A percentile compares a stretch with the other conserved stretches of the same genome.
Evolutionary conservation across 106 monocot species (phyloP).

Genomic region (Iris macrosiphon): DNA sequence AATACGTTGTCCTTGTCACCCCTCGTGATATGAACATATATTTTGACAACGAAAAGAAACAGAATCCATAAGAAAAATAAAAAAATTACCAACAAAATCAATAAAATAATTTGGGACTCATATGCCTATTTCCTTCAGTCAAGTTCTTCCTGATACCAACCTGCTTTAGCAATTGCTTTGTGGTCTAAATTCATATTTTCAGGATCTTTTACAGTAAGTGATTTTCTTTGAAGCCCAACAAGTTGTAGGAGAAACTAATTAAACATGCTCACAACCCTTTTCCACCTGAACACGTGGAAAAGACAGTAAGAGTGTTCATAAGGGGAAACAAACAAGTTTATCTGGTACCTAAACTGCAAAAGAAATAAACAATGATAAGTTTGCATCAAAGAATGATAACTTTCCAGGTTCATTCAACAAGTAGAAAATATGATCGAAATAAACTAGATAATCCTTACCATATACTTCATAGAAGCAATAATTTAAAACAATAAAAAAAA

Average conservation of each 20-base stretch:
- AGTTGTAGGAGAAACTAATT: slow-evolving; percentile 98
- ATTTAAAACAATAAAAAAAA: too few relatives aligned
- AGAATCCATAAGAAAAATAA: too few relatives aligned
- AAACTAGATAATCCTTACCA: too few relatives aligned
- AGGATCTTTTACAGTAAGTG: slow-evolving; percentile 90
- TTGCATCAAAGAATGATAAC: too few relatives aligned
- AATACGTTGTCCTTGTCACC: slow-evolving; percentile 80
- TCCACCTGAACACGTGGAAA: slow-evolving; percentile 96
- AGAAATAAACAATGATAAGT: too few relatives aligned
- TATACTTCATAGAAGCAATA: too few relatives aligned
- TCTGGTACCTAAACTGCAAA: too few relatives aligned
- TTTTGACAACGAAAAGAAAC: slow-evolving; percentile 95
- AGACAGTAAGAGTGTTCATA: too few relatives aligned
- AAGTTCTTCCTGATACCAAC: slow-evolving; percentile 27
- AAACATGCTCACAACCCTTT: slow-evolving; percentile 92
- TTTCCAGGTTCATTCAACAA: too few relatives aligned
- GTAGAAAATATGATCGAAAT: too few relatives aligned
- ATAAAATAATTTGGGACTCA: neutral
- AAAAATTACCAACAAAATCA: neutral
- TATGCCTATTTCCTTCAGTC: neutral
- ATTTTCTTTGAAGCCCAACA: slow-evolving; percentile 88
- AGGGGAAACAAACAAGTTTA: too few relatives aligned
- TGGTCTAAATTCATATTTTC: slow-evolving; percentile 98
- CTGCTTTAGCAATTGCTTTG: slow-evolving; percentile 85
- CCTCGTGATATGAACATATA: slow-evolving; percentile 93